Conservation (phyloP, 2,329 filamentous ascomycete genomes). For the Juglanconis sp. region DNA sequence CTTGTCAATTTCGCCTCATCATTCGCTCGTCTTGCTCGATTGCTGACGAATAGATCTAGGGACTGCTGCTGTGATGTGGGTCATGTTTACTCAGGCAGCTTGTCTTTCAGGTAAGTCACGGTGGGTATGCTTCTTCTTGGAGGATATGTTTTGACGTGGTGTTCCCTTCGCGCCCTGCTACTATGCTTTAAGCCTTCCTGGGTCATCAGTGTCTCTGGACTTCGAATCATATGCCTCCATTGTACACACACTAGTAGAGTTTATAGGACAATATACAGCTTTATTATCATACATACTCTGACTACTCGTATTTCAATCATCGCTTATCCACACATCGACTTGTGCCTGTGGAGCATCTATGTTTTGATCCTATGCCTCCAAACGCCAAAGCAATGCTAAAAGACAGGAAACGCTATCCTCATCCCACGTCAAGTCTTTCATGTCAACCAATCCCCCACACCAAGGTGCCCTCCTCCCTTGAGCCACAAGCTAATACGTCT, state of each 20-base stretch:
- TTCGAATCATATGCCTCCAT: no score
- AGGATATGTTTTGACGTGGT: not conserved
- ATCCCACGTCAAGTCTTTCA: not conserved
- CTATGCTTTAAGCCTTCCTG: no score
- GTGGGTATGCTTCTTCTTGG: no score
- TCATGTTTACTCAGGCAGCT: not conserved
- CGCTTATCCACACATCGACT: not conserved
- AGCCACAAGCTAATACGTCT: slow-evolving; percentile 42
- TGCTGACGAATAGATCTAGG: slow-evolving; percentile 13
- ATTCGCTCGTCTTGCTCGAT: not conserved
- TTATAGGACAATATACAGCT: not conserved
- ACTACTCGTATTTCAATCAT: no score
- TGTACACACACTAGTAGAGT: no score
- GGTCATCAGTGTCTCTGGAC: no score
- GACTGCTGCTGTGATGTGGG: not conserved
- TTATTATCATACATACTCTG: not conserved
- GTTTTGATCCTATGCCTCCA: not conserved
- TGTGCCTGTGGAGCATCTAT: not conserved
- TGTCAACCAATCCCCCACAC: not conserved
- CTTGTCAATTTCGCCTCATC: not conserved
- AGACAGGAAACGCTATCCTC: not conserved
- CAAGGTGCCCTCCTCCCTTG: not conserved
- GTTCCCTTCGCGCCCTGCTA: not conserved
- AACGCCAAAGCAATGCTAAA: not conserved
- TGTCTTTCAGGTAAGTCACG: not conserved